Percentiles rank a stretch among this genome's conserved stretches.
Evolutionary conservation across 2,329 filamentous ascomycete species (phyloP).

Genomic region (Cladosporium sp.): DNA sequence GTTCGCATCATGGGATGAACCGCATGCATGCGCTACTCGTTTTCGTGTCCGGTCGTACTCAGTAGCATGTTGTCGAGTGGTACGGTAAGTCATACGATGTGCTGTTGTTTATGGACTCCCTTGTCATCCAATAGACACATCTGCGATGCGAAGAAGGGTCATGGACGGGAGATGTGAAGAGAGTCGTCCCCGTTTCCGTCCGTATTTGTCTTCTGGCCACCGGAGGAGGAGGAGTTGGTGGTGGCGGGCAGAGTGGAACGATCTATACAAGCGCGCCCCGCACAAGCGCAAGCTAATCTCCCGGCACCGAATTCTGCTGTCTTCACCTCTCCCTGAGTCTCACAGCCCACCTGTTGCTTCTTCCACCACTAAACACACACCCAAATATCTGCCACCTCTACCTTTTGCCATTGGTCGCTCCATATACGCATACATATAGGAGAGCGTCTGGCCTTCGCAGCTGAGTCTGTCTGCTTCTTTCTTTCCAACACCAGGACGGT

Average conservation of each 20-base stretch:
- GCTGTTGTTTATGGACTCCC: no score
- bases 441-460: conserved; percentile 14
- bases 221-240: not conserved
- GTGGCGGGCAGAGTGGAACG: not conserved
- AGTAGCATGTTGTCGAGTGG: not conserved
- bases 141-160: not conserved
- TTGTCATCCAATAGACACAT: not conserved
- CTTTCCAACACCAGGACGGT: conserved; percentile 4
- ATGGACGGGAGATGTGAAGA: not conserved
- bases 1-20: no score
- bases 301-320: not conserved
- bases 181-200: not conserved
- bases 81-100: not conserved
- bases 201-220: not conserved
- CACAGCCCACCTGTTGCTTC: not conserved
- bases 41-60: not conserved
- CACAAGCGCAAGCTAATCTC: conserved; percentile 10
- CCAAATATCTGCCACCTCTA: not conserved
- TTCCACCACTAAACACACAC: not conserved
- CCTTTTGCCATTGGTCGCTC: conserved; percentile 2
- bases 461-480: conserved; percentile 10
- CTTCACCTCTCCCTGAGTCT: conserved; percentile 3
- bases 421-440: not conserved
- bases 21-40: not conserved
- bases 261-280: not conserved